These are phyloP conservation scores for Thecaphora thlaspeos DNA, from an alignment of 1,284 basidiomycete species.

Conservation along the genomic window DNA sequence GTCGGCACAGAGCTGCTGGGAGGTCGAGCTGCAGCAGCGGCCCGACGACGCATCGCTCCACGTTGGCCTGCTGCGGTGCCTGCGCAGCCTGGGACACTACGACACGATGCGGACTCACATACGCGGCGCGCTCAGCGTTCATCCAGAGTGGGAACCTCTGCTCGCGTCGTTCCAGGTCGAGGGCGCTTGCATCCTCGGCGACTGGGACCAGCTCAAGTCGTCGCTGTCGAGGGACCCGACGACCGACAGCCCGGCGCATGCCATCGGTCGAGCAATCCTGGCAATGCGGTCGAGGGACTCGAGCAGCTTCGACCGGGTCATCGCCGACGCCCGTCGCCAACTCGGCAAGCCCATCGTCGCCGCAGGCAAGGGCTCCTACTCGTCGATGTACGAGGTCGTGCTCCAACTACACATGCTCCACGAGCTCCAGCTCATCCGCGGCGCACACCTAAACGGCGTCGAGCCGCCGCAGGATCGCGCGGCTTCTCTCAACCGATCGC, in stretches of 20 bases:
- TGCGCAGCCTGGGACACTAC: conserved; percentile 94
- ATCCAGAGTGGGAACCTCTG: conserved; percentile 78
- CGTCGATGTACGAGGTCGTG: conserved; percentile 80
- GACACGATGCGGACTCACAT: conserved; percentile 96
- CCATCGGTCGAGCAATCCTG: conserved; percentile 78
- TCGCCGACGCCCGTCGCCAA: conserved; percentile 71
- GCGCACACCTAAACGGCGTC: conserved; percentile 4
- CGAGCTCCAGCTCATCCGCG: conserved; percentile 73
- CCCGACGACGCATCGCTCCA: conserved; percentile 88
- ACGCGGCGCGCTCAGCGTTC: conserved; percentile 78
- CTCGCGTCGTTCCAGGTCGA: conserved; percentile 86
- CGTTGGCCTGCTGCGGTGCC: conserved; percentile 82
- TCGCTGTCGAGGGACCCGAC: conserved; percentile 60
- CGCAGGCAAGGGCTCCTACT: conserved; percentile 72
- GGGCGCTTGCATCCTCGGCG: conserved; percentile 91
- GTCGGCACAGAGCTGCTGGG: conserved; percentile 98
- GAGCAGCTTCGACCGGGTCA: conserved; percentile 53
- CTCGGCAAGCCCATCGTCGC: conserved; percentile 80
- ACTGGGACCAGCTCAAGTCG: conserved; percentile 69
- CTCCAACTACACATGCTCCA: conserved; percentile 83
- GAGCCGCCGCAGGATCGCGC: not conserved
- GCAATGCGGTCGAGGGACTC: conserved; percentile 68
- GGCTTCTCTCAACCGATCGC: conserved; percentile 47
- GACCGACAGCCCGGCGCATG: conserved; percentile 65
- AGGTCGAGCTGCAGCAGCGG: conserved; percentile 86